Base-by-base conservation (phyloP, 164 flowering plant genomes). In the Magnolia kwangsiensis region DNA sequence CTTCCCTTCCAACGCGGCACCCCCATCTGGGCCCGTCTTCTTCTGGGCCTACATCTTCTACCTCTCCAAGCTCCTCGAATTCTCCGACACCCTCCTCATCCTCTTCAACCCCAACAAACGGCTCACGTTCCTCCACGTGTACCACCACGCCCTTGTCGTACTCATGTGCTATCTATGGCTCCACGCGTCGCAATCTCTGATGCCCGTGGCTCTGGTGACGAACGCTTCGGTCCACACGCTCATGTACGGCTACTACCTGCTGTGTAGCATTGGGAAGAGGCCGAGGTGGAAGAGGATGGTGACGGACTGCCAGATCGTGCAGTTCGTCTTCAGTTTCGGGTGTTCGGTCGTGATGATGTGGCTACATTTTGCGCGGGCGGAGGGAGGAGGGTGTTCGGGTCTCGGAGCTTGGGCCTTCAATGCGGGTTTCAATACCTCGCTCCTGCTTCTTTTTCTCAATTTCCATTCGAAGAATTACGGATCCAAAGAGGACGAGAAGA, bases 21-120 rank as follows among this genome's bases (percentile, higher is more conserved):
- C 86, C 2, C 90, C 95, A 0, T 64, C 76, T 10, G 99, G 97
- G 2, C 95, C 99, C 58, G 82, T 86, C 73, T 96, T 96, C 83
- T 96, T 96, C 91, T 96, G 93, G 95, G 93, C 97, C 78, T 83
- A 94, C 89, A 67, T 92, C 49, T 92, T 91, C 88, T 96, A 96
- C 86, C 90, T 92, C 81, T 96, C 99, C 50, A 94, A 92, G 65
- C 74, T 94, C 70, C 83, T 87, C 21, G 98, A 94, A 72, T 91
- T 92, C 87, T 14, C 86, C 19, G 97, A 94, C 81, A 94, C 98
- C 23, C 85, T 90, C 51, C 66, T 96, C 71, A 92, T 96, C 86
- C 76, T 96, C 71, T 68, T 93, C 23, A 80, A 77, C 78, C 72
- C 81, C 0, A 75, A 80, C 51, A 80, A 82, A 27, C 87, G 96